Evolutionary conservation across 2,329 filamentous ascomycete species (phyloP), one percentile per base, ranked within the genome.

Genomic region (Cladosporium sp.): DNA sequence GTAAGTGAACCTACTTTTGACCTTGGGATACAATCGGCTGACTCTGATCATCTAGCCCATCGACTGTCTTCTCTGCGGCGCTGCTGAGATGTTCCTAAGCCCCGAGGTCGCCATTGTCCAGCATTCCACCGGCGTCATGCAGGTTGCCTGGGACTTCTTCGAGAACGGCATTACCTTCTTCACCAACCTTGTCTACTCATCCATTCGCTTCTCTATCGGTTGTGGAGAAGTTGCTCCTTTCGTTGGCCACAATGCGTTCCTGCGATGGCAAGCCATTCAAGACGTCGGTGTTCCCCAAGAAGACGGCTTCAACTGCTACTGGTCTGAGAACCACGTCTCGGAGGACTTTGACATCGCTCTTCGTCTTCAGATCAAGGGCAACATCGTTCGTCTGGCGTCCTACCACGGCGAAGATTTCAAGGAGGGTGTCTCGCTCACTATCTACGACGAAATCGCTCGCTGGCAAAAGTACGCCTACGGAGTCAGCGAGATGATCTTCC

Each of bases 111-210:
- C 79, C 17, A 87, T 89, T 59, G 75, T 88, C 52, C 85, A 89
- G 64, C 86, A 85, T 68, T 78, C 79, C 0, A 87, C 85, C 3
- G 84, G 85, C 22, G 85, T 90, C 54, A 89, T 90, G 86, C 83
- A 89, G 58, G 84, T 90, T 9, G 80, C 82, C 1, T 73, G 80
- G 59, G 83, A 79, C 47, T 87, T 82, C 68, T 90, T 90, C 59
- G 87, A 91, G 68, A 85, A 84, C 58, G 84, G 81, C 39, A 86
- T 88, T 60, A 86, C 85, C 1, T 90, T 86, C 71, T 89, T 90
- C 70, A 90, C 86, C 38, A 84, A 89, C 62, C 77, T 90, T 43
- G 82, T 90, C 59, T 91, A 89, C 71, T 84, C 80, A 0, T 80
- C 84, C 32, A 89, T 89, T 61, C 76, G 79, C 19, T 89, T 84